A percentile compares a stretch with the other conserved stretches of the same genome.
Conservation (phyloP, 2,329 filamentous ascomycete species). For the Aspergillus aculeatinus region DNA sequence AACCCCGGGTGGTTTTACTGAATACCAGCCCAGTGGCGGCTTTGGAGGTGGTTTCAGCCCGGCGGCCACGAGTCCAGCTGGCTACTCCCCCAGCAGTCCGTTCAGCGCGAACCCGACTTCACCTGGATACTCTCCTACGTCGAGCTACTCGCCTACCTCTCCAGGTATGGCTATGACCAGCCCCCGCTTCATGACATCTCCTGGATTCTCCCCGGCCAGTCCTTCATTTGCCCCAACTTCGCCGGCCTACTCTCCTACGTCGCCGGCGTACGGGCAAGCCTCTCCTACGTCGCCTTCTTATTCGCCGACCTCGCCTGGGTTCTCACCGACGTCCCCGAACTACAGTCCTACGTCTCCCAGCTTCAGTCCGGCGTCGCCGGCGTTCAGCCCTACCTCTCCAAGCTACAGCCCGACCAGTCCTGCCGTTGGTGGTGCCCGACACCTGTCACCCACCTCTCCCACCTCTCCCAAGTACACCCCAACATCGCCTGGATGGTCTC, state of each 20-base stretch:
- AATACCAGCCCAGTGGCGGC: constrained; percentile 70
- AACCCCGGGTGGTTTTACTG: constrained; percentile 56
- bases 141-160: constrained; percentile 71
- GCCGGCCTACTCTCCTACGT: constrained; percentile 74
- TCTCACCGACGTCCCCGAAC: constrained; percentile 59
- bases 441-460: constrained; percentile 47
- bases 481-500: constrained; percentile 53
- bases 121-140: constrained; percentile 63
- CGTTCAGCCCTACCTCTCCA: constrained; percentile 58
- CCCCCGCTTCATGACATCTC: constrained; percentile 56
- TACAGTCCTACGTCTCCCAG: constrained; percentile 62
- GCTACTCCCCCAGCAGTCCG: constrained; percentile 68
- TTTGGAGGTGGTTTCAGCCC: constrained; percentile 64
- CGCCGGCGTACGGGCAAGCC: constrained; percentile 64
- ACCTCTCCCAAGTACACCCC: constrained; percentile 57
- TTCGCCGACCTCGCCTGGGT: constrained; percentile 56
- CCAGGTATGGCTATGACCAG: constrained; percentile 62
- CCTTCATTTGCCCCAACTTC: constrained; percentile 56
- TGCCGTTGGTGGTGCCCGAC: constrained; percentile 43
- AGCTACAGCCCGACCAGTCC: constrained; percentile 58
- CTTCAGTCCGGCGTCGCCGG: constrained; percentile 52
- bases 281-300: constrained; percentile 61
- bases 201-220: constrained; percentile 55
- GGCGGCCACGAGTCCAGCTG: constrained; percentile 62
- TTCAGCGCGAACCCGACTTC: constrained; percentile 72